Evolutionary conservation across 2,329 filamentous ascomycete genomes (phyloP).

Genomic region (Daldinia eschscholtzii): DNA sequence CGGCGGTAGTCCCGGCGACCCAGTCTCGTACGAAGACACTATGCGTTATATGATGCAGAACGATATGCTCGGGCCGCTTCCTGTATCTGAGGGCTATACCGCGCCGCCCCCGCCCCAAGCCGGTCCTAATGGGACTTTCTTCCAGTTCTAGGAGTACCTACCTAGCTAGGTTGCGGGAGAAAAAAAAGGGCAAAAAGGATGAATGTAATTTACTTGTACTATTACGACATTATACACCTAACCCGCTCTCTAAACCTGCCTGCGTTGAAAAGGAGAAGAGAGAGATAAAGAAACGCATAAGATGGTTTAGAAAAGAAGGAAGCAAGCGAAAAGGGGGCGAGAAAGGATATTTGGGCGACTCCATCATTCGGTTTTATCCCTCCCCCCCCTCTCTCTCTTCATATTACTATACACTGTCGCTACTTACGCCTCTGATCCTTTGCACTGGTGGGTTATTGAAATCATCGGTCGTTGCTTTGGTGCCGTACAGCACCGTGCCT

Average conservation of each 20-base stretch:
- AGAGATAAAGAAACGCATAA: neutral
- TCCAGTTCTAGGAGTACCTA: slow-evolving; percentile 20
- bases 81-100: slow-evolving; percentile 33
- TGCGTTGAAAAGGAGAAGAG: neutral
- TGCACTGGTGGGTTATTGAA: neutral
- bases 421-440: neutral
- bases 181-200: neutral
- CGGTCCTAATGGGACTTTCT: slow-evolving; percentile 26
- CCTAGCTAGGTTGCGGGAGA: neutral
- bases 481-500: neutral
- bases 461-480: neutral
- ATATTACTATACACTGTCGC: neutral
- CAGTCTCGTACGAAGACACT: slow-evolving; percentile 44
- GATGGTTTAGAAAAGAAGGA: neutral
- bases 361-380: neutral
- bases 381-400: neutral
- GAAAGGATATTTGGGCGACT: neutral
- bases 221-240: slow-evolving; percentile 3
- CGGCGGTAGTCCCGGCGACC: slow-evolving; percentile 47
- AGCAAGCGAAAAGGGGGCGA: neutral
- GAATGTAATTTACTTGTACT: slow-evolving; percentile 3
- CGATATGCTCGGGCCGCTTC: slow-evolving; percentile 42
- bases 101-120: slow-evolving; percentile 18
- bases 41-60: slow-evolving; percentile 49
- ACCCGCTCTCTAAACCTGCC: neutral